Evolutionary conservation across 2,329 filamentous ascomycete species (phyloP), one percentile per base, ranked within the genome.

Genomic region (Nemania sp.): DNA sequence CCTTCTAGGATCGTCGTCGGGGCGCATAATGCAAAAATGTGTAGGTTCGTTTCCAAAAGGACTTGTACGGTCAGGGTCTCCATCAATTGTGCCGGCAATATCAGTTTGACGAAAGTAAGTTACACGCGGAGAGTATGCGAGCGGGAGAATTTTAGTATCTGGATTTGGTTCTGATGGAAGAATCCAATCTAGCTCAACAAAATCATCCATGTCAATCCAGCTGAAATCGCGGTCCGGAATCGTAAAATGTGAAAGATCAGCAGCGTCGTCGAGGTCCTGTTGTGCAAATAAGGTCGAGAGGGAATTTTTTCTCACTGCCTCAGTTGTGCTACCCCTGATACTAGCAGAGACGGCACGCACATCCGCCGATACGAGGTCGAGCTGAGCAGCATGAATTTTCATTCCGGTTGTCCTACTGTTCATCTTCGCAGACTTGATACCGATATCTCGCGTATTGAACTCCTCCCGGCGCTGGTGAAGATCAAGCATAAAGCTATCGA

Each of bases 131-230:
- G 94, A 91, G 70, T 89, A 98, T 0, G 91, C 93, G 9, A 99
- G 83, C 0, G 96, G 96, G 55, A 99, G 77, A 47, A 99, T 99
- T 74, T 95, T 93, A 0, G 94, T 98, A 67, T 96, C 90, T 0
- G 94, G 93, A 67, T 97, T 96, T 34, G 90, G 87, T 71, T 96
- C 91, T 13, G 91, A 90, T 0, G 94, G 94, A 21, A 97, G 78
- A 55, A 97, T 93, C 94, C 94, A 98, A 73, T 97, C 96, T 20
- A 99, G 80, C 74, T 99, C 95, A 32, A 99, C 93, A 76, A 99
- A 99, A 73, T 99, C 95, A 72, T 99, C 95, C 92, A 99, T 98
- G 71, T 99, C 95, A 64, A 99, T 93, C 95, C 95, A 99, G 57
- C 89, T 92, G 67, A 92, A 88, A 71, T 99, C 95, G 56, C 96